phyloP scores from a whole-genome alignment of 768 basidiomycete species.

The Russula sp. region DNA sequence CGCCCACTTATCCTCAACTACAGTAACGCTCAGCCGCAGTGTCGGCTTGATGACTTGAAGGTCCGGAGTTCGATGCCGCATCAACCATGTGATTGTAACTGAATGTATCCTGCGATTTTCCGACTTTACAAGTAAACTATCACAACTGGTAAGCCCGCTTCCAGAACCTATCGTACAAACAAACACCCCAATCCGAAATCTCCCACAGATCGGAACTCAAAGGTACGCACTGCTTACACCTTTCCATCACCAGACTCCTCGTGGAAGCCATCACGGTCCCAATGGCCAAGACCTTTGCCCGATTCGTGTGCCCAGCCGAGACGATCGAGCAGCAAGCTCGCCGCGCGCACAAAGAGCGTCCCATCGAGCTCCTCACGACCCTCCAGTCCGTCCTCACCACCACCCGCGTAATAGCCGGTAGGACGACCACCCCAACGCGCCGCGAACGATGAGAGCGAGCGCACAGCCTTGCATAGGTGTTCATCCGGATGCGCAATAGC shows the following conservation, averaged over 20 bases:
- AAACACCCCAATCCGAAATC: not conserved
- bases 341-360: slow-evolving; percentile 57
- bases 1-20: too few species aligned
- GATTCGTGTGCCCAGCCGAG: slow-evolving; percentile 29
- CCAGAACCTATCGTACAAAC: not conserved
- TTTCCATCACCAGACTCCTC: not conserved
- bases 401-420: slow-evolving; percentile 36
- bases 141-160: not conserved
- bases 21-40: too few species aligned
- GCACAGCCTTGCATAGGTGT: slow-evolving; percentile 50
- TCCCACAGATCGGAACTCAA: not conserved
- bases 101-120: too few species aligned
- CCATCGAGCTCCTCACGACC: slow-evolving; percentile 60
- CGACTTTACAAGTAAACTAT: not conserved
- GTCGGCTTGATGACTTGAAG: too few species aligned
- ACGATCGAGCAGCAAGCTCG: slow-evolving; percentile 47
- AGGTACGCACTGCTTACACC: slow-evolving; percentile 1
- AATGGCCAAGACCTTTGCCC: slow-evolving; percentile 11
- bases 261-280: slow-evolving; percentile 8
- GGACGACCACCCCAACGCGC: slow-evolving; percentile 44
- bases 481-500: slow-evolving; percentile 59
- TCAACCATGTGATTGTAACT: too few species aligned
- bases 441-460: slow-evolving; percentile 49
- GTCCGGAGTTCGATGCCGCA: too few species aligned
- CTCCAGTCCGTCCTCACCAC: slow-evolving; percentile 37